Base-by-base conservation (phyloP, 768 basidiomycete genomes). In the Russula vinacea region DNA sequence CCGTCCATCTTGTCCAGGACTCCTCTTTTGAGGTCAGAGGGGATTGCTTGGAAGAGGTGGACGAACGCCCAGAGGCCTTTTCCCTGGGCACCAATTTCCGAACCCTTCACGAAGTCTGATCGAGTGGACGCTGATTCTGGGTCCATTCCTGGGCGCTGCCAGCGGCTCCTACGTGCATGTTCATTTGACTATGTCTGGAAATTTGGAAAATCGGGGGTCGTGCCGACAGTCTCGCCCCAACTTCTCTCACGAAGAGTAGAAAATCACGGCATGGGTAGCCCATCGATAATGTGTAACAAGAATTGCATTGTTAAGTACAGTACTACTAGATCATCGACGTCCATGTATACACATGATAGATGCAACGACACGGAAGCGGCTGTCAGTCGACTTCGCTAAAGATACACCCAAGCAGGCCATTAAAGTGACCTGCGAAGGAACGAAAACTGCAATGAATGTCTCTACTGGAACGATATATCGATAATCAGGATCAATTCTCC, bases 401-500 rank as follows among this genome's bases (percentile, higher is more conserved):
- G 40, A 19, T 39, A 60, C 45, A 53, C 7, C 37, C 33, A 24
- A 42, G 33, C 32, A 55, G 39, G 33, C 29, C 19, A 39, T 24
- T 33, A 42, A 37, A 56, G 39, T 42, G 55, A 56, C 62, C 33
- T 16, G 24, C 47, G 22, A 19, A 26, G 22, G 19, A 56, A 29
- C n/a, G 29, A 29, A 40, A 44, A 51, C 24, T 39, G 47, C 33
- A 58, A 57, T 57, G 29, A 37, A 58, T 52, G 40, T 17, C 19
- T 57, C 62, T 62, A 58, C 24, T 35, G 26, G 29, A n/a, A 42
- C 44, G 24, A 42, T 35, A 63, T 63, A 44, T 44, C 19, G 11
- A 56, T 13, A 26, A 33, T 33, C 47, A 33, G 24, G 37, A 60
- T 54, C 29, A 29, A 56, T 33, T 42, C 22, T 5, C 37, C 26